Evolutionary conservation across 2,329 filamentous ascomycete species (phyloP).

Genomic region (Claviceps fusiformis): DNA sequence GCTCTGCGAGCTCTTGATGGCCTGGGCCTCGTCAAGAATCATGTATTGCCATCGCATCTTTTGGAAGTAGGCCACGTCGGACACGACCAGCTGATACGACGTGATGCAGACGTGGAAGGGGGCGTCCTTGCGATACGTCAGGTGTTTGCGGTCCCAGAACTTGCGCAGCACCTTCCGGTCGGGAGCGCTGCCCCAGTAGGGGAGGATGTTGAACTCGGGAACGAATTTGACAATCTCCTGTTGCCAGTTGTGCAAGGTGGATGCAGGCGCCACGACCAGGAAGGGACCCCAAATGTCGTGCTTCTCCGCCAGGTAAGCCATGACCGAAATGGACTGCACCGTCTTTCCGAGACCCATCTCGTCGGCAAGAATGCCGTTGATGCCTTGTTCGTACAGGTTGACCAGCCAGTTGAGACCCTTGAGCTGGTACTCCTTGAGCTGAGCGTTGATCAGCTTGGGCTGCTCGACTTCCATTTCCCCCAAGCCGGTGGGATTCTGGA

Average conservation of each 20-base stretch:
- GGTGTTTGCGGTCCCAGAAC: conserved; percentile 97
- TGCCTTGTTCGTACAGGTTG: conserved; percentile 97
- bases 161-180: conserved; percentile 94
- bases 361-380: conserved; percentile 97
- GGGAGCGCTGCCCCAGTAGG: conserved; percentile 91
- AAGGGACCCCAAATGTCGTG: conserved; percentile 98
- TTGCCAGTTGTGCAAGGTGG: conserved; percentile 97
- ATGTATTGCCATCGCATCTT: conserved; percentile 99
- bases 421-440: conserved; percentile 96
- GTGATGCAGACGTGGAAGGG: conserved; percentile 94
- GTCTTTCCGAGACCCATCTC: conserved; percentile 99
- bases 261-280: conserved; percentile 88
- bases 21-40: conserved; percentile 97
- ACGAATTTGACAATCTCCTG: conserved; percentile 96
- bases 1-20: conserved; percentile 95
- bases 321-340: conserved; percentile 96
- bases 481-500: conserved; percentile 93
- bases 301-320: conserved; percentile 94
- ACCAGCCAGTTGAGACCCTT: conserved; percentile 99
- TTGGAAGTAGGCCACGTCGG: conserved; percentile 93
- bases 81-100: conserved; percentile 93
- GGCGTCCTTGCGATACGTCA: conserved; percentile 85
- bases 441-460: conserved; percentile 81
- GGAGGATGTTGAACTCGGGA: conserved; percentile 83
- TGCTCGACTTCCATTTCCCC: conserved; percentile 91